These are phyloP conservation scores for Fraxinus anomala DNA, from an alignment of 257 asterid genomes.

Conservation along the genomic window DNA sequence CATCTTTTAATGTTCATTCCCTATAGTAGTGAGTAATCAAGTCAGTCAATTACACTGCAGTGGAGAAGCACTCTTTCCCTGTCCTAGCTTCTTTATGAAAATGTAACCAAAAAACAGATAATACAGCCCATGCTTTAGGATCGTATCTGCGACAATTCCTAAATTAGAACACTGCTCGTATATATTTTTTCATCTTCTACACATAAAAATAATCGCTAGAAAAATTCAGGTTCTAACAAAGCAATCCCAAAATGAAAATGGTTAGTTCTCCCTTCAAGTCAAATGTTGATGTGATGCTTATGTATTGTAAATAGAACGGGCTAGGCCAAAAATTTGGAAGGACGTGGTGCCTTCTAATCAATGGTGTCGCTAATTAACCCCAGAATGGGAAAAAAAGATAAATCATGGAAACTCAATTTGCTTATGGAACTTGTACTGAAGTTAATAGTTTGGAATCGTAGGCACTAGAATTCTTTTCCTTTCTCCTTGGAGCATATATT, in stretches of 20 bases:
- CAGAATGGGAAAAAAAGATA: not conserved
- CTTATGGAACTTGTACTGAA: no score
- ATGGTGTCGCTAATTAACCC: not conserved
- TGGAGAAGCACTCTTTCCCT: not conserved
- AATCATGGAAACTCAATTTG: not conserved
- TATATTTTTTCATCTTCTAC: no score
- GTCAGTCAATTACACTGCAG: not conserved
- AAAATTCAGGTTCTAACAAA: not conserved
- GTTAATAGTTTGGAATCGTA: no score
- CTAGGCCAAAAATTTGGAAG: not conserved
- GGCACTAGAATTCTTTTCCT: not conserved
- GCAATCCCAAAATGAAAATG: not conserved
- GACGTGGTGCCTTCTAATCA: not conserved
- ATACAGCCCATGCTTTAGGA: not conserved
- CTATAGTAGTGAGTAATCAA: not conserved
- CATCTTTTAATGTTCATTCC: not conserved
- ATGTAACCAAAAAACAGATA: not conserved
- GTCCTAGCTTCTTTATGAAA: not conserved
- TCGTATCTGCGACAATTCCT: no score
- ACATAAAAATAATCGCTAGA: not conserved
- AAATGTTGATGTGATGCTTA: not conserved
- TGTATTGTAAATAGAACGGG: not conserved
- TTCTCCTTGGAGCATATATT: not conserved
- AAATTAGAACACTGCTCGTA: not conserved
- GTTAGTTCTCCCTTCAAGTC: not conserved